Evolutionary conservation across 2,329 filamentous ascomycete genomes (phyloP).

Genomic region (Xylariaceae sp.): DNA sequence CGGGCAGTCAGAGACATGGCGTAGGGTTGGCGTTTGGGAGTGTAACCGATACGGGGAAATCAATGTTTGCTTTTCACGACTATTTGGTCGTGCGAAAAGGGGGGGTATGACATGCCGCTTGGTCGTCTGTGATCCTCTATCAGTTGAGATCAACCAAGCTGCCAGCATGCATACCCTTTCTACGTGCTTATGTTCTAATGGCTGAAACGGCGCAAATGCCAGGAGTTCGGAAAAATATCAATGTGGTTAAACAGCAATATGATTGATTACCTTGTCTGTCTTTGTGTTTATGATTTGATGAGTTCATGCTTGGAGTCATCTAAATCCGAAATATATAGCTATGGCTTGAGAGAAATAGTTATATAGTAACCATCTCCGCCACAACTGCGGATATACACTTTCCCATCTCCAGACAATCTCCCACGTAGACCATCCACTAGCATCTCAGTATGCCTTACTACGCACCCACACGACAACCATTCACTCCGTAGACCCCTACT

Average conservation of each 20-base stretch:
- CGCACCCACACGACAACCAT: too few species aligned
- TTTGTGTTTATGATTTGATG: not conserved
- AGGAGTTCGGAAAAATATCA: slow-evolving; percentile 10
- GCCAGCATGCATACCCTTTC: not conserved
- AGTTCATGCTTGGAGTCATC: too few species aligned
- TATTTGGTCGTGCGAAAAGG: not conserved
- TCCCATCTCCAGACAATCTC: not conserved
- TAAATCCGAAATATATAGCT: not conserved
- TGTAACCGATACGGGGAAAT: not conserved
- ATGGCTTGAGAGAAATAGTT: not conserved
- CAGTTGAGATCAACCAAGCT: not conserved
- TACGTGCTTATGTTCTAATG: slow-evolving; percentile 2
- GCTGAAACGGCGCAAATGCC: not conserved
- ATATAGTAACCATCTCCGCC: not conserved
- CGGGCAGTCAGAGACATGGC: slow-evolving; percentile 4
- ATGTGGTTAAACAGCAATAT: not conserved
- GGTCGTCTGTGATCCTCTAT: not conserved
- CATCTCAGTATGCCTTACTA: too few species aligned
- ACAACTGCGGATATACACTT: not conserved
- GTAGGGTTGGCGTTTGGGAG: slow-evolving; percentile 16
- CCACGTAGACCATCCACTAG: not conserved
- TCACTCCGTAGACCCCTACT: too few species aligned
- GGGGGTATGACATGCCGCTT: slow-evolving; percentile 7
- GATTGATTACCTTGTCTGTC: not conserved
- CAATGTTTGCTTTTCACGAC: not conserved